Conservation (phyloP, 768 basidiomycete species). For the Holtermanniella nyarrowii region DNA sequence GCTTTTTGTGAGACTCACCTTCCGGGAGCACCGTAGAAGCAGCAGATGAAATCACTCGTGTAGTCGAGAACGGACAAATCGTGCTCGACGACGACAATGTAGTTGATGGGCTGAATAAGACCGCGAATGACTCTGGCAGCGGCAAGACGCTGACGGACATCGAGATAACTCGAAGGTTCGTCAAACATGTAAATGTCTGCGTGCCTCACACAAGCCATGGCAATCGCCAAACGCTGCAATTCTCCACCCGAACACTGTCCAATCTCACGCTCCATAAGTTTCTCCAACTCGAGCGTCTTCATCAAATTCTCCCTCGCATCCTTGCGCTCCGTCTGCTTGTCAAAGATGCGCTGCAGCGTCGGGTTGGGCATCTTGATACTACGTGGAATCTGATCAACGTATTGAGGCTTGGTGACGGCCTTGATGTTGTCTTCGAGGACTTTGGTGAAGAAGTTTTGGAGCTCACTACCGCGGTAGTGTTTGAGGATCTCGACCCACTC, state of each 20-base stretch:
- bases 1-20: conserved; percentile 13
- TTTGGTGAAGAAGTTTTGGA: conserved; percentile 99
- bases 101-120: conserved; percentile 69
- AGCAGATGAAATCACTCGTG: conserved; percentile 95
- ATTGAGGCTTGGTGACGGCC: conserved; percentile 98
- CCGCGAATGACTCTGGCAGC: conserved; percentile 92
- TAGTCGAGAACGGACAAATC: conserved; percentile 97
- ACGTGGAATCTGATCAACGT: conserved; percentile 95
- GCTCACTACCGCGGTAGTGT: conserved; percentile 95
- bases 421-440: conserved; percentile 97
- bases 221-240: conserved; percentile 94
- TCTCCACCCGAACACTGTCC: conserved; percentile 88
- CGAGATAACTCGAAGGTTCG: conserved; percentile 96
- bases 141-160: conserved; percentile 86
- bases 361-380: conserved; percentile 77
- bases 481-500: conserved; percentile 99
- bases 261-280: conserved; percentile 76
- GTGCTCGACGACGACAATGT: conserved; percentile 97
- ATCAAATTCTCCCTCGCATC: conserved; percentile 73
- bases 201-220: conserved; percentile 86
- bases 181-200: conserved; percentile 66
- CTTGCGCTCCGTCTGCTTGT: conserved; percentile 63
- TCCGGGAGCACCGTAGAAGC: conserved; percentile 68
- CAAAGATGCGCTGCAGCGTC: conserved; percentile 84
- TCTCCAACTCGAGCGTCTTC: conserved; percentile 73